A percentile compares a stretch with the other conserved stretches of the same genome.
These are phyloP conservation scores for Phyllosticta citribraziliensis DNA, from an alignment of 2,329 filamentous ascomycete genomes.

Conservation along the genomic window DNA sequence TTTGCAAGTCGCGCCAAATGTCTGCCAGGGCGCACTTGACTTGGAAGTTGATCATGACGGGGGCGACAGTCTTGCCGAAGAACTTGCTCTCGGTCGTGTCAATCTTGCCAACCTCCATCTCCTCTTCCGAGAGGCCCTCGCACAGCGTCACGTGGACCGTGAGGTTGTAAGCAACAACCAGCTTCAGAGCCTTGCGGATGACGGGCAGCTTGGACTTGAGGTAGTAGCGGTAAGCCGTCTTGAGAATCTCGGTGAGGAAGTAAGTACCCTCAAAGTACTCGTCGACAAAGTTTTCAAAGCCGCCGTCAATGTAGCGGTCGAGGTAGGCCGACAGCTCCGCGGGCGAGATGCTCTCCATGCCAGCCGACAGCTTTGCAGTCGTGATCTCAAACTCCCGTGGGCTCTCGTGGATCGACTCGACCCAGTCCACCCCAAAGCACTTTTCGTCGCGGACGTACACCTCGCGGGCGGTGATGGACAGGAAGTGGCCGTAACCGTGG, in stretches of 20 bases:
- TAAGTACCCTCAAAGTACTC: constrained; percentile 93
- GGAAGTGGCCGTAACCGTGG: constrained; percentile 86
- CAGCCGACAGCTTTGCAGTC: constrained; percentile 81
- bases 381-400: constrained; percentile 75
- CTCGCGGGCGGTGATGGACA: constrained; percentile 88
- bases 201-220: constrained; percentile 78
- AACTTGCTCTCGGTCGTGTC: constrained; percentile 79
- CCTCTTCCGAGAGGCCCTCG: constrained; percentile 75
- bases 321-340: constrained; percentile 82
- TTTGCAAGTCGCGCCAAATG: constrained; percentile 96
- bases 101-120: constrained; percentile 69
- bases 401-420: constrained; percentile 67
- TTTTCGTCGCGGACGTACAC: constrained; percentile 86
- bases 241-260: constrained; percentile 91
- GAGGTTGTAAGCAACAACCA: constrained; percentile 90
- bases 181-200: constrained; percentile 89
- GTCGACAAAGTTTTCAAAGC: constrained; percentile 88
- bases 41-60: constrained; percentile 99
- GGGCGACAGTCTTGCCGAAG: constrained; percentile 80
- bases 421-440: constrained; percentile 90
- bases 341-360: constrained; percentile 75
- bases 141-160: constrained; percentile 92
- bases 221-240: constrained; percentile 92
- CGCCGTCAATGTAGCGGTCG: constrained; percentile 85
- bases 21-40: constrained; percentile 95